Conservation (phyloP, 345 rosid genomes). For the Trapa bicornis region DNA sequence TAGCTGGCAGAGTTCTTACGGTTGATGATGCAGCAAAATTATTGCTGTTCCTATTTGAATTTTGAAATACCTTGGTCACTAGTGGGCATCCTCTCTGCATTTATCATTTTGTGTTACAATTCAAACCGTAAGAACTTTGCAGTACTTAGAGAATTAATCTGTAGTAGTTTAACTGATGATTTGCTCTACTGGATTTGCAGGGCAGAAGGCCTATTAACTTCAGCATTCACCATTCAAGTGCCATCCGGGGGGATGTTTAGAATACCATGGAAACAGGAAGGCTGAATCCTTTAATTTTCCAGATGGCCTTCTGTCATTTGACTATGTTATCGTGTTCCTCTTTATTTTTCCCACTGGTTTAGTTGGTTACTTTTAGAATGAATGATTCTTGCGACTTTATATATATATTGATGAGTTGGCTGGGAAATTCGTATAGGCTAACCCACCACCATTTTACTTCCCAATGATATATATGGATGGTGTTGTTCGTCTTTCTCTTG, state of each 20-base stretch:
- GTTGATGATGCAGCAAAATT: background rate
- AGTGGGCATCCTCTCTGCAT: background rate
- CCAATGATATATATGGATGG: no score
- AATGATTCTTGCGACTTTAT: background rate
- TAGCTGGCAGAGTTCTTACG: no score
- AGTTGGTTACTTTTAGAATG: no score
- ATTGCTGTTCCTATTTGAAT: background rate
- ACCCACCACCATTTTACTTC: background rate
- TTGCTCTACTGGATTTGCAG: background rate
- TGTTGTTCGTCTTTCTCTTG: background rate
- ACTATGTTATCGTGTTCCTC: background rate
- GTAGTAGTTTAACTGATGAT: background rate
- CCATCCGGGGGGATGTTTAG: background rate
- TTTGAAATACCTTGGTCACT: no score
- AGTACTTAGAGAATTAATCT: no score
- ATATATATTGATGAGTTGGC: background rate
- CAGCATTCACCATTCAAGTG: background rate
- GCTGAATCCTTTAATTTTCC: background rate
- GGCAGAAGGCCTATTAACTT: background rate
- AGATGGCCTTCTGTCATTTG: background rate
- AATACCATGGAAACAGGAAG: background rate
- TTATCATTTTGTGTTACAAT: no score
- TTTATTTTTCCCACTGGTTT: background rate
- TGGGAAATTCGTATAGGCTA: background rate
- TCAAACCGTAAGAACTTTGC: no score